Conservation (phyloP, 202 grass and related monocot genomes). For the Schoenoplectus triqueter region DNA sequence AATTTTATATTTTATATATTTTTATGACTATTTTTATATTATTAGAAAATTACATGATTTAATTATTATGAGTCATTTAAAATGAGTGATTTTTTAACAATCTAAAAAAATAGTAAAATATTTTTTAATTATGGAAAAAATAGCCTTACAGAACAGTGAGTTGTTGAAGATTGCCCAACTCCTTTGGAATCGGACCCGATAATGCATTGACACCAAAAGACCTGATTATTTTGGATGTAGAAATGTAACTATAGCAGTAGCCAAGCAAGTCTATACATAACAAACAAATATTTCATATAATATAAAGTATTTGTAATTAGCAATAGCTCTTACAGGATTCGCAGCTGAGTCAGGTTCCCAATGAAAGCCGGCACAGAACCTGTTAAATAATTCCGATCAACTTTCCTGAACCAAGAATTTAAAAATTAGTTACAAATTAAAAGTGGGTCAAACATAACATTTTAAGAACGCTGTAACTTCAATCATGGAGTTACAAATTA, state of each 20-base stretch:
- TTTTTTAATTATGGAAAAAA: slow-evolving; percentile 22
- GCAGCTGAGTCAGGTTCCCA: slow-evolving; percentile 48
- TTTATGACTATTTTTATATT: too few relatives aligned
- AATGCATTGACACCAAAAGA: slow-evolving; percentile 63
- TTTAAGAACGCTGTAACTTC: not conserved
- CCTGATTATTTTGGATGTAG: slow-evolving; percentile 37
- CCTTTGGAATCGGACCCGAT: slow-evolving; percentile 72
- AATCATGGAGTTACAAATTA: not conserved
- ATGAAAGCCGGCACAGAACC: slow-evolving; percentile 69
- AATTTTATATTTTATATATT: too few relatives aligned
- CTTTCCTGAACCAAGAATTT: slow-evolving; percentile 52
- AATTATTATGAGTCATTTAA: not conserved
- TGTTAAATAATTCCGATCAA: slow-evolving; percentile 64
- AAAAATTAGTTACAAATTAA: not conserved
- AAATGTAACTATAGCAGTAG: not conserved
- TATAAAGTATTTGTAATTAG: not conserved
- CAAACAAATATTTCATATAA: not conserved
- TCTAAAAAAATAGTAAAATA: not conserved
- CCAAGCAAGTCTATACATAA: not conserved
- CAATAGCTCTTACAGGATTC: slow-evolving; percentile 14
- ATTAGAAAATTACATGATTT: too few relatives aligned
- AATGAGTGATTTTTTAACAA: not conserved
- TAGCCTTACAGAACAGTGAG: slow-evolving; percentile 62
- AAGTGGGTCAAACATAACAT: not conserved
- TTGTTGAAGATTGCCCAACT: slow-evolving; percentile 71